Conservation (phyloP, 1,139 yeast genomes). For the Martiniozyma asiatica region DNA sequence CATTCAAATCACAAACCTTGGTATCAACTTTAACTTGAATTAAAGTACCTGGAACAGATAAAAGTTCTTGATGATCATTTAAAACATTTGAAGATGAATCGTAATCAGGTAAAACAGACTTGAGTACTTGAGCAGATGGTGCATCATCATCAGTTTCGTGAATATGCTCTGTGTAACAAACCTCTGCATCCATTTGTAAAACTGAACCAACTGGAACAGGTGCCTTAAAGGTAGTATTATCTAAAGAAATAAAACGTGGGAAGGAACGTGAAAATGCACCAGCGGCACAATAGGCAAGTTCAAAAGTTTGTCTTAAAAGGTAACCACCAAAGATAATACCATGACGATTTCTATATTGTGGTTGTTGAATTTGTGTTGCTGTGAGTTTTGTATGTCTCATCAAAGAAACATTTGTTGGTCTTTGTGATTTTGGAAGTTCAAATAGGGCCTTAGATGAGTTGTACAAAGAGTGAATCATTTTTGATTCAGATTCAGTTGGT, state of each 20-base stretch:
- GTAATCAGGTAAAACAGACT: conserved; percentile 26
- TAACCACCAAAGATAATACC: conserved; percentile 95
- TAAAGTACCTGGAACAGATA: conserved; percentile 73
- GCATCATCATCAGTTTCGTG: conserved; percentile 29
- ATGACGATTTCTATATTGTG: conserved; percentile 89
- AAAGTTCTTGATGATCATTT: conserved; percentile 47
- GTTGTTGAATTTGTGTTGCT: conserved; percentile 86
- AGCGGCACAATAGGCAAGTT: conserved; percentile 83
- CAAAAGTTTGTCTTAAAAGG: conserved; percentile 81
- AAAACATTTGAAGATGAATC: conserved; percentile 45
- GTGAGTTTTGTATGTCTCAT: conserved; percentile 63
- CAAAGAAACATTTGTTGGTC: conserved; percentile 38
- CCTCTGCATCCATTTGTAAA: conserved; percentile 65
- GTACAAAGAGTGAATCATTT: conserved; percentile 71
- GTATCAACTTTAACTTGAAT: conserved; percentile 86
- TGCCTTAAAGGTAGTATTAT: conserved; percentile 79
- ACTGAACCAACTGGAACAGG: conserved; percentile 96
- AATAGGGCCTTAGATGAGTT: conserved; percentile 34
- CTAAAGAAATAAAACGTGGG: conserved; percentile 82
- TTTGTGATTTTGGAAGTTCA: conserved; percentile 11
- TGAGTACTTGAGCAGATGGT: conserved; percentile 25
- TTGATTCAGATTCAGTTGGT: conserved; percentile 65
- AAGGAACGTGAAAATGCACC: conserved; percentile 76
- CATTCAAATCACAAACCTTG: conserved; percentile 49
- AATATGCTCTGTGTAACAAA: conserved; percentile 73